phyloP scores from a whole-genome alignment of 805 yeast species.

The Candida insectorum region DNA sequence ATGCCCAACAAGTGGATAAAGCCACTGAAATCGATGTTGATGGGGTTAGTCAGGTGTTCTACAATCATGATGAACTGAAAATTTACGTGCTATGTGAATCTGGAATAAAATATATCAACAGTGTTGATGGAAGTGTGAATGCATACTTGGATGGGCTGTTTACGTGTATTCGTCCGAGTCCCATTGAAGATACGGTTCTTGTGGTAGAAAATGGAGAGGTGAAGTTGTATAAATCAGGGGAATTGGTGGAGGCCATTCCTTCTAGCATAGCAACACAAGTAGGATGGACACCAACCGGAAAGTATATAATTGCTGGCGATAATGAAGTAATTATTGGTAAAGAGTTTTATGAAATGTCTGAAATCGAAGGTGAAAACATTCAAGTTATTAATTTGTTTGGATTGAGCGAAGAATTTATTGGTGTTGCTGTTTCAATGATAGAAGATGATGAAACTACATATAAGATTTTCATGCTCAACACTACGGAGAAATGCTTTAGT shows the following conservation, averaged over 20 bases:
- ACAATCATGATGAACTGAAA: conserved; percentile 25
- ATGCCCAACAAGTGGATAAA: conserved; percentile 5
- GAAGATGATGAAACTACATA: conserved; percentile 16
- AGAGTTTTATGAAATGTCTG: conserved; percentile 1
- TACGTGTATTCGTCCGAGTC: not conserved
- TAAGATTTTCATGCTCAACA: conserved; percentile 16
- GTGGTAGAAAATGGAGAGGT: not conserved
- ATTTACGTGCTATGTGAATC: conserved; percentile 18
- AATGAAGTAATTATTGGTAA: not conserved
- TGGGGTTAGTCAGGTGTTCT: conserved; percentile 16
- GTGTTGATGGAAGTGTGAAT: not conserved
- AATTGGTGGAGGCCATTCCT: too few species aligned
- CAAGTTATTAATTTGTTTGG: conserved; percentile 1
- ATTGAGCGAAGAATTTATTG: not conserved
- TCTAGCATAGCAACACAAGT: conserved; percentile 1
- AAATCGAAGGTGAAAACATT: conserved; percentile 2
- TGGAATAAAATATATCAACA: not conserved
- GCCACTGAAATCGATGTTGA: conserved; percentile 9
- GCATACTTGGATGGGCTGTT: not conserved
- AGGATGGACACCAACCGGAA: conserved; percentile 4
- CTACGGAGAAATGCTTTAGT: conserved; percentile 25
- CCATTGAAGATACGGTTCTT: not conserved
- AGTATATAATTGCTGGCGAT: not conserved
- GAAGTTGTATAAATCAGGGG: not conserved
- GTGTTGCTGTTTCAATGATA: conserved; percentile 6